phyloP scores from a whole-genome alignment of 495 filamentous ascomycete genomes.

The Glutinoglossum americanum region DNA sequence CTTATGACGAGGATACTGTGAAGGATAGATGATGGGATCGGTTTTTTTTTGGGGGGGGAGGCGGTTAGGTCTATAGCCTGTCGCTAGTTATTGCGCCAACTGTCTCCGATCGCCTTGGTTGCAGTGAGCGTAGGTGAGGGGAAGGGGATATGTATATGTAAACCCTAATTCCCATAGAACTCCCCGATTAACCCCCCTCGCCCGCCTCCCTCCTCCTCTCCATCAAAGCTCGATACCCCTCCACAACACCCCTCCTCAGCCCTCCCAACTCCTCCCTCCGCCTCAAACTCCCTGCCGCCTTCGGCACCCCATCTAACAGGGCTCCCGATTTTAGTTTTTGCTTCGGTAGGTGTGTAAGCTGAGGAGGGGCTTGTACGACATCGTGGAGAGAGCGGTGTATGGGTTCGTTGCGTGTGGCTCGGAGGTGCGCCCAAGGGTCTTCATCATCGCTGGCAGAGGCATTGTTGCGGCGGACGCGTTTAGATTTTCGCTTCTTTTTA shows the following conservation, averaged over 20 bases:
- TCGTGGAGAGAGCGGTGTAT: constrained; percentile 40
- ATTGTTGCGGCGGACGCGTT: constrained; percentile 20
- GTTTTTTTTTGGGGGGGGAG: too few species aligned
- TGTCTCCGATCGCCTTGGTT: too few species aligned
- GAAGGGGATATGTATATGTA: too few species aligned
- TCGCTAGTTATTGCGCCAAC: too few species aligned
- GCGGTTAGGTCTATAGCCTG: too few species aligned
- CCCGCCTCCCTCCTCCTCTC: constrained; percentile 28
- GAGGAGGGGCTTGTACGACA: constrained; percentile 61
- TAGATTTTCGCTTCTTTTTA: constrained; percentile 21
- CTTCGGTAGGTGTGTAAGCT: constrained; percentile 38
- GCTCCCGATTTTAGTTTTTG: constrained; percentile 55
- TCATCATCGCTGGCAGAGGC: constrained; percentile 27
- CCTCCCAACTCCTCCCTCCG: constrained; percentile 61
- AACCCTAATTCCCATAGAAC: too few species aligned
- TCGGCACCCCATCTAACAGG: constrained; percentile 53
- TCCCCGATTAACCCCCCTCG: too few species aligned
- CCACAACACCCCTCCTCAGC: constrained; percentile 55
- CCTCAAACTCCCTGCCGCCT: constrained; percentile 55
- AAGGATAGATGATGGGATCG: too few species aligned
- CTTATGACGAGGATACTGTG: too few species aligned
- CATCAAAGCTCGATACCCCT: constrained; percentile 67
- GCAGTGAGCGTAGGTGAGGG: too few species aligned
- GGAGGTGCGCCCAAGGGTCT: constrained; percentile 69
- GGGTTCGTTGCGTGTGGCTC: constrained; percentile 21